Base-by-base conservation (phyloP, 2,329 filamentous ascomycete species). In the Fusarium secorum region DNA sequence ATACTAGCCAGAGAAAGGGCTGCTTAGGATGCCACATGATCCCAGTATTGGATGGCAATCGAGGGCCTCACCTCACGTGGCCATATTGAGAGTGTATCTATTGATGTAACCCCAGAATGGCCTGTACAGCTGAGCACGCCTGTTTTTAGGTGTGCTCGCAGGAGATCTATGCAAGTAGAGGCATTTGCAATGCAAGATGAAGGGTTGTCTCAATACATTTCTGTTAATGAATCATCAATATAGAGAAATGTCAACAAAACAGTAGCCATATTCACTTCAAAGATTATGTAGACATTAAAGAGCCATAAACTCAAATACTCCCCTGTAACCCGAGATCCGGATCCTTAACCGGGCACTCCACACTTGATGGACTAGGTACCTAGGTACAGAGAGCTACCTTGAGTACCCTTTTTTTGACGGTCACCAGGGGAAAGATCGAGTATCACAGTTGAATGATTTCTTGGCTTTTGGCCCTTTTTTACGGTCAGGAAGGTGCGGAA, bases 11-110 rank as follows among this genome's bases (percentile, higher is more conserved):
- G 22, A 58, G n/a, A 39, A 17, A 18, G 7, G n/a, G 18, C 35
- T 32, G 39, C 49, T 51, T 57, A 22, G 49, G 45, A 28, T 41
- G 53, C 54, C 64, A 66, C 62, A 66, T 66, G 62, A 66, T 53
- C 28, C 24, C n/a, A 48, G 30, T 57, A 24, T 24, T 35, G 55
- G 53, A 67, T 54, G 55, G 33, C 28, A 45, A 45, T 67, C 24
- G 68, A 71, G 33, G 57, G 68, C 64, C 68, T 70, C 68, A 68
- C 49, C 68, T 70, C 68, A 70, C 68, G 68, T 70, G 68, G 68
- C 44, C 41, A 45, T 36, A 71, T 68, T 24, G 44, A 41, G 39
- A 62, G 48, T 64, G 22, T 28, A 49, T 59, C 26, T 33, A 24
- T 41, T 28, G 57, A 68, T 70, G 68, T 68, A 68, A 70, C 67